Evolutionary conservation across 176 grass and related monocot species (phyloP).

Genomic region (Zoysia pacifica): DNA sequence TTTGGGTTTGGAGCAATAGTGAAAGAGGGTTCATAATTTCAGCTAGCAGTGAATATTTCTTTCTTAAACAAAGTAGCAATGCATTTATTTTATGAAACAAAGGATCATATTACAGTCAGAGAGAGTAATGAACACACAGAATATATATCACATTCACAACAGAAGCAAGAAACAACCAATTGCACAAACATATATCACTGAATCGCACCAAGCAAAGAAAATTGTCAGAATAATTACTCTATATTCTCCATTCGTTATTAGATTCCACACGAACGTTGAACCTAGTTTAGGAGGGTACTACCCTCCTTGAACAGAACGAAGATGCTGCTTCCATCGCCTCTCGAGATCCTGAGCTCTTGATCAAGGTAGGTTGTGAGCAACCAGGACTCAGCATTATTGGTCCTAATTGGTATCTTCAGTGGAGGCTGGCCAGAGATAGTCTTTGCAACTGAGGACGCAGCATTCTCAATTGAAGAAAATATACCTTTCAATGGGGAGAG

Average conservation of each 20-base stretch:
- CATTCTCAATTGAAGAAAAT: slow-evolving; percentile 76
- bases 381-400: slow-evolving; percentile 65
- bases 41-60: too few species aligned
- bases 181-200: background rate
- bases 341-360: slow-evolving; percentile 77
- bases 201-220: background rate
- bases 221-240: background rate
- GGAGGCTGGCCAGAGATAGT: slow-evolving; percentile 86
- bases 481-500: slow-evolving; percentile 70
- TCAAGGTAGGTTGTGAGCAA: slow-evolving; percentile 96
- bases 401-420: slow-evolving; percentile 74
- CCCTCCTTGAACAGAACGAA: slow-evolving; percentile 84
- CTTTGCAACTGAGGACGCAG: slow-evolving; percentile 75
- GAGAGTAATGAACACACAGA: too few species aligned
- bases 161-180: background rate
- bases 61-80: too few species aligned
- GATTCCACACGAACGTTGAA: background rate
- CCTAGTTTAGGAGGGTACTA: slow-evolving; percentile 54
- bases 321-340: slow-evolving; percentile 66
- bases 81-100: too few species aligned
- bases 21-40: too few species aligned
- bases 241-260: background rate
- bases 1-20: too few species aligned
- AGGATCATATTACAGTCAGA: too few species aligned
- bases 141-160: background rate